A percentile compares a stretch with the other conserved stretches of the same genome.
Evolutionary conservation across 2,329 filamentous ascomycete genomes (phyloP).

Genomic region (Aspergillus floridensis): DNA sequence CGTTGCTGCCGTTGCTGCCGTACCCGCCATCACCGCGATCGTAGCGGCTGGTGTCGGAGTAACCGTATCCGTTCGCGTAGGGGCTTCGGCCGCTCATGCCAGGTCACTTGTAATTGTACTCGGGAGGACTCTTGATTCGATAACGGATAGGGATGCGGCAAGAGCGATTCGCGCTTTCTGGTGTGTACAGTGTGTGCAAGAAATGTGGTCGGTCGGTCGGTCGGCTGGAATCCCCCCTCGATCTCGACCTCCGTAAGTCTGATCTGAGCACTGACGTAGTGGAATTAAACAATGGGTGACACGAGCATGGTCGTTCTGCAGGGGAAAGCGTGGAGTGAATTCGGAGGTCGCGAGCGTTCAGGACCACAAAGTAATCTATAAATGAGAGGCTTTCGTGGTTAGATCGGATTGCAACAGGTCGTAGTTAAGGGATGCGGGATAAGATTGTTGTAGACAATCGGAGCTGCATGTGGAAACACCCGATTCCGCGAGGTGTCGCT

Average conservation of each 20-base stretch:
- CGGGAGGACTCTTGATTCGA: background rate
- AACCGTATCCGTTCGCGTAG: conserved; percentile 40
- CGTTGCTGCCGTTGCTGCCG: conserved; percentile 28
- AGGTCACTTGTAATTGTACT: conserved; percentile 11
- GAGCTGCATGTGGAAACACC: conserved; percentile 1
- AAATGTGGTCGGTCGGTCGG: background rate
- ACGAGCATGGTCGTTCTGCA: conserved; percentile 25
- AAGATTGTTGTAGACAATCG: background rate
- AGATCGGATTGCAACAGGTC: background rate
- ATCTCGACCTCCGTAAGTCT: conserved; percentile 1
- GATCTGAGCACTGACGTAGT: conserved; percentile 20
- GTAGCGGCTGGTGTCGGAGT: conserved; percentile 35
- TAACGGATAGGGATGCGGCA: too few species aligned
- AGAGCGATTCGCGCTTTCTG: too few species aligned
- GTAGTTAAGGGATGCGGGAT: background rate
- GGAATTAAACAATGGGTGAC: conserved; percentile 12
- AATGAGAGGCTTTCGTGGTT: background rate
- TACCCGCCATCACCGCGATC: conserved; percentile 30
- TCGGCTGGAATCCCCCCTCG: background rate
- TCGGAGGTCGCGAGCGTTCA: background rate
- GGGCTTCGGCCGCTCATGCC: conserved; percentile 38
- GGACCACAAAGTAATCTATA: too few species aligned
- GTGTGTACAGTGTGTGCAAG: too few species aligned
- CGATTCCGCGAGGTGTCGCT: conserved; percentile 7
- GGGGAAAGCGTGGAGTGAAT: background rate